Conservation (phyloP, 768 basidiomycete genomes). For the Lanmaoa rubissima region DNA sequence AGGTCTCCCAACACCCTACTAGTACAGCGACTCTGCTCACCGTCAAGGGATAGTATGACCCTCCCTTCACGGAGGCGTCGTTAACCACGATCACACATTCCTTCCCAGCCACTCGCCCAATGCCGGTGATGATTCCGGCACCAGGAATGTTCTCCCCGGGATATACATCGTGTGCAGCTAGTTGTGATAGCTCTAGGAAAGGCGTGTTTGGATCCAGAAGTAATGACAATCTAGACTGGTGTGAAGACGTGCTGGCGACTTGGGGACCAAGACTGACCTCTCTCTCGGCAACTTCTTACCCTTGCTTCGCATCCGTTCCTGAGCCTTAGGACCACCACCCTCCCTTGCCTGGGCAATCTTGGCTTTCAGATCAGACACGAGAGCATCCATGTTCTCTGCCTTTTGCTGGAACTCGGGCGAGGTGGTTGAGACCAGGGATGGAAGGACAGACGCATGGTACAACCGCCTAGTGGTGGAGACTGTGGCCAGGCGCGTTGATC, state of each 20-base stretch:
- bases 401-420: constrained; percentile 72
- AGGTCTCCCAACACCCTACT: not conserved
- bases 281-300: constrained; percentile 85
- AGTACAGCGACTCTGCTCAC: constrained; percentile 35
- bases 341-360: constrained; percentile 57
- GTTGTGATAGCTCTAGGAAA: constrained; percentile 82
- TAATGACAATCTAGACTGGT: constrained; percentile 52
- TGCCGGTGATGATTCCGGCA: constrained; percentile 88
- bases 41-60: constrained; percentile 87
- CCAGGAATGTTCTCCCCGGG: constrained; percentile 72
- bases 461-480: constrained; percentile 23
- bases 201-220: constrained; percentile 85
- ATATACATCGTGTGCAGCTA: constrained; percentile 90
- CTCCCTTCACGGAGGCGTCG: constrained; percentile 91
- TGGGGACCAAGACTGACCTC: constrained; percentile 45
- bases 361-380: constrained; percentile 62
- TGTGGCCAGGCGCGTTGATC: constrained; percentile 6
- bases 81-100: constrained; percentile 93
- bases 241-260: constrained; percentile 1
- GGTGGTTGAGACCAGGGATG: constrained; percentile 64
- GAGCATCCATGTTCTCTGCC: constrained; percentile 63
- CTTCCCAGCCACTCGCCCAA: constrained; percentile 71
- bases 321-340: constrained; percentile 76
- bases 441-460: constrained; percentile 74
- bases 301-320: constrained; percentile 68